These are phyloP conservation scores for Pythium sp. DNA, from an alignment of 352 stramenopile genomes.

Conservation along the genomic window DNA sequence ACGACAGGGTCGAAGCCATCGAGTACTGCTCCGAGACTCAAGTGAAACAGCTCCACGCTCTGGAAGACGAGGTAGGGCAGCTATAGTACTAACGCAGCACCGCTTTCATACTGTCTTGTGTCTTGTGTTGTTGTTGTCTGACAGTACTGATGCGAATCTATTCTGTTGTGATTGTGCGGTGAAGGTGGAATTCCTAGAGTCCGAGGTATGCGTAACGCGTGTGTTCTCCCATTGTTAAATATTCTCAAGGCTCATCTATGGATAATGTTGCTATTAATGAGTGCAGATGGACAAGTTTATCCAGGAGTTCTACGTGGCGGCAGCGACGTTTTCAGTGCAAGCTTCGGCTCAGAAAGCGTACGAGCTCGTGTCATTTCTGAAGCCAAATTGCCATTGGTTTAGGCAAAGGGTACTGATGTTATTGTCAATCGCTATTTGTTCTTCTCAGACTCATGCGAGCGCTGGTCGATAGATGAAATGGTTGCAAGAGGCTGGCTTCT, in stretches of 20 bases:
- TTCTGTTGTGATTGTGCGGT: not conserved
- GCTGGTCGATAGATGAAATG: conserved; percentile 2
- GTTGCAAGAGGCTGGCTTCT: not conserved
- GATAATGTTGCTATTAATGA: not conserved
- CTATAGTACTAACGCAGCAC: not conserved
- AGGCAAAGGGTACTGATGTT: not conserved
- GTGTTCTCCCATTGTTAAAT: not conserved
- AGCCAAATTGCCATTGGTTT: not conserved
- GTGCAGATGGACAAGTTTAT: conserved; percentile 56
- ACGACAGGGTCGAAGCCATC: conserved; percentile 28
- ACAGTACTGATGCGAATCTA: not conserved
- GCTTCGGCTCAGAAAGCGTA: conserved; percentile 38
- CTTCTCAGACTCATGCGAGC: not conserved
- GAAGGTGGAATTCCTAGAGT: conserved; percentile 24
- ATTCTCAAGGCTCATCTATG: not conserved
- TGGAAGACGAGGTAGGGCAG: conserved; percentile 42
- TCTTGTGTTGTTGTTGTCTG: not conserved
- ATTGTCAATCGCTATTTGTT: not conserved
- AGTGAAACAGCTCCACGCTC: conserved; percentile 24
- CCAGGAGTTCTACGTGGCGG: conserved; percentile 57
- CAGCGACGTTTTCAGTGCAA: conserved; percentile 46
- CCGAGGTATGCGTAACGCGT: conserved; percentile 16
- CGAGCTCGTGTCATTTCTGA: conserved; percentile 5
- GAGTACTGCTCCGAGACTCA: conserved; percentile 33
- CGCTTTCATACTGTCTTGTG: not conserved